Percentiles rank a stretch among this genome's conserved stretches.
phyloP scores from a whole-genome alignment of 2,329 filamentous ascomycete species.

The Westerdykella ornata region DNA sequence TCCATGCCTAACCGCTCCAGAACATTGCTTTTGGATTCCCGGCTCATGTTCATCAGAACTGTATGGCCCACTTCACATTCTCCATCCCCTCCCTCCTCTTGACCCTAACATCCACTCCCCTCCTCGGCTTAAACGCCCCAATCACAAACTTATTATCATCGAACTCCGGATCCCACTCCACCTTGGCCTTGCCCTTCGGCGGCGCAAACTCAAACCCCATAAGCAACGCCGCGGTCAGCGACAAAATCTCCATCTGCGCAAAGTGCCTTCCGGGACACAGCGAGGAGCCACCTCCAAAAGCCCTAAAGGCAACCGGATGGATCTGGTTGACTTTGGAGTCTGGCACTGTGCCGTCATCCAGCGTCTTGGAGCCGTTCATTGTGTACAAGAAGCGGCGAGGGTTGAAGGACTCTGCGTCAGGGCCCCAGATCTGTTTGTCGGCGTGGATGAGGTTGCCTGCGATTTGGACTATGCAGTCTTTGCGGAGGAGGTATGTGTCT shows the following conservation, averaged over 20 bases:
- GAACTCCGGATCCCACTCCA: constrained; percentile 13
- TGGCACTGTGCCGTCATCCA: constrained; percentile 8
- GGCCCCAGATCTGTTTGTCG: constrained; percentile 41
- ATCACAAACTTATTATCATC: constrained; percentile 17
- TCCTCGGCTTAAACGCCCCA: constrained; percentile 15
- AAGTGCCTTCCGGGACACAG: constrained; percentile 36
- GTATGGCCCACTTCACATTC: constrained; percentile 11
- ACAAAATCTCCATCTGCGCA: constrained; percentile 29
- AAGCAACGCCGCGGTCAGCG: constrained; percentile 22
- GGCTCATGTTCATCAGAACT: no score
- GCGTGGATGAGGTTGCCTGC: constrained; percentile 41
- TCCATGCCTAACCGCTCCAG: no score
- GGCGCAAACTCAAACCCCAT: constrained; percentile 27
- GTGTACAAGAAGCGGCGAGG: constrained; percentile 37
- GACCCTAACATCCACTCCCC: constrained; percentile 11
- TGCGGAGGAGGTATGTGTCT: constrained; percentile 41
- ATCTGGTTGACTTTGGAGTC: constrained; percentile 12
- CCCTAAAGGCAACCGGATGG: constrained; percentile 26
- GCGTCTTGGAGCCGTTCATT: constrained; percentile 13
- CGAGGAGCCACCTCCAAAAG: constrained; percentile 29
- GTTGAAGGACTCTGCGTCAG: constrained; percentile 39
- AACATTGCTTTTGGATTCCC: no score
- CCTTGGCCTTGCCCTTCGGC: constrained; percentile 6
- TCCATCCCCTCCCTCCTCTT: constrained; percentile 12
- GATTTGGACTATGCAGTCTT: constrained; percentile 42